Conservation (phyloP, 371 early-diverging fungal species). For the Smittium culicis region DNA sequence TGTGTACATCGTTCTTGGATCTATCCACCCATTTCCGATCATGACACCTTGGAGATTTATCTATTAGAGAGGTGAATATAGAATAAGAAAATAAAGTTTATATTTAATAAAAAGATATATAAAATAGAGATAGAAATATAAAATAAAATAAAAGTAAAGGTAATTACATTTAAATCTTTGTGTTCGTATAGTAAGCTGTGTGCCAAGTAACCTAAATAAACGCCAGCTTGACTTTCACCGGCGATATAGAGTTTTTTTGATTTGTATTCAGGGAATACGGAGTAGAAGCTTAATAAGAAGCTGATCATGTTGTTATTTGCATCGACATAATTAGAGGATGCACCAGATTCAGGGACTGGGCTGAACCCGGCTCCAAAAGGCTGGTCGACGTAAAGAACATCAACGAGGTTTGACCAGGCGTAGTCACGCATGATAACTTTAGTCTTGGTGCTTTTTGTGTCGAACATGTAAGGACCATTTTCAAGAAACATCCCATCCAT, state of each 20-base stretch:
- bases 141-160: too few species aligned
- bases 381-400: slow-evolving; percentile 39
- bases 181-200: slow-evolving; percentile 22
- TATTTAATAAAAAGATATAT: too few species aligned
- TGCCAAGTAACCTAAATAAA: slow-evolving; percentile 37
- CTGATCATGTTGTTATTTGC: slow-evolving; percentile 18
- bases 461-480: slow-evolving; percentile 34
- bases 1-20: too few species aligned
- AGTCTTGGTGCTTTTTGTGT: slow-evolving; percentile 16
- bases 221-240: slow-evolving; percentile 39
- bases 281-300: slow-evolving; percentile 33
- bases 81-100: too few species aligned
- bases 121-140: too few species aligned
- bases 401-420: slow-evolving; percentile 27
- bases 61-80: too few species aligned
- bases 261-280: slow-evolving; percentile 29
- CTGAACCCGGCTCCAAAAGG: slow-evolving; percentile 39
- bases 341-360: slow-evolving; percentile 11
- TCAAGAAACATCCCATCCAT: slow-evolving; percentile 37
- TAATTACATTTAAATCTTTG: too few species aligned
- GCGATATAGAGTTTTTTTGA: slow-evolving; percentile 30
- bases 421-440: slow-evolving; percentile 20
- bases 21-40: too few species aligned
- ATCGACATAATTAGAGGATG: slow-evolving; percentile 14
- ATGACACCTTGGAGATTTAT: too few species aligned